Conservation (phyloP, 805 yeast genomes). For the Sugiyamaella floridensis region DNA sequence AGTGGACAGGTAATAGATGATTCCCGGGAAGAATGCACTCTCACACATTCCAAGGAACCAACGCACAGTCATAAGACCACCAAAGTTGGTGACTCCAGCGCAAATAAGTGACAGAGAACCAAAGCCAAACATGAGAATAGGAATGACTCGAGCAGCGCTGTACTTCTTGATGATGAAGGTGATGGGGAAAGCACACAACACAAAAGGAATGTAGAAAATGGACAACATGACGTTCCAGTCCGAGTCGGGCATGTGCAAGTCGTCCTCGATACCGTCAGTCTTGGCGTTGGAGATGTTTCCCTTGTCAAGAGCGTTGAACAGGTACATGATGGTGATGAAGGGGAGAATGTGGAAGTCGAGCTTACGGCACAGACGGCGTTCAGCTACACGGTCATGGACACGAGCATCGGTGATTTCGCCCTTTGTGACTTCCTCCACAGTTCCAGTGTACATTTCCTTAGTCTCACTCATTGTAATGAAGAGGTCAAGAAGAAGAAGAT, state of each 20-base stretch:
- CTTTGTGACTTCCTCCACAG: not conserved
- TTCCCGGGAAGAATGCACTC: slow-evolving; percentile 45
- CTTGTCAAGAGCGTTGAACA: slow-evolving; percentile 44
- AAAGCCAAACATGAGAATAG: slow-evolving; percentile 39
- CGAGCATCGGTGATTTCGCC: slow-evolving; percentile 10
- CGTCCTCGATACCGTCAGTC: slow-evolving; percentile 39
- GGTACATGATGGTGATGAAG: slow-evolving; percentile 39
- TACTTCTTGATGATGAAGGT: slow-evolving; percentile 33
- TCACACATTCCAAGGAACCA: slow-evolving; percentile 48
- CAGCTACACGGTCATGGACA: slow-evolving; percentile 20
- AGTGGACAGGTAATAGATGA: slow-evolving; percentile 41
- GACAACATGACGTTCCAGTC: slow-evolving; percentile 43
- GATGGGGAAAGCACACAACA: slow-evolving; percentile 40
- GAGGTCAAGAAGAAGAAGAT: not conserved
- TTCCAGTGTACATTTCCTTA: not conserved
- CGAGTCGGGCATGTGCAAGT: slow-evolving; percentile 36
- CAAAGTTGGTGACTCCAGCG: slow-evolving; percentile 38
- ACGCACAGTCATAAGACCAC: slow-evolving; percentile 41
- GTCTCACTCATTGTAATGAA: not conserved
- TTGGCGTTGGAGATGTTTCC: slow-evolving; percentile 47
- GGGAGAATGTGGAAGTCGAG: slow-evolving; percentile 42
- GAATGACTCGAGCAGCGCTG: slow-evolving; percentile 41
- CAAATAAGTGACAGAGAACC: slow-evolving; percentile 37
- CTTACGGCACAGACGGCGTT: slow-evolving; percentile 30
- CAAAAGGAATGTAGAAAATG: slow-evolving; percentile 41